phyloP scores from a whole-genome alignment of 768 basidiomycete species.

The Lactifluus hygrophoroides region DNA sequence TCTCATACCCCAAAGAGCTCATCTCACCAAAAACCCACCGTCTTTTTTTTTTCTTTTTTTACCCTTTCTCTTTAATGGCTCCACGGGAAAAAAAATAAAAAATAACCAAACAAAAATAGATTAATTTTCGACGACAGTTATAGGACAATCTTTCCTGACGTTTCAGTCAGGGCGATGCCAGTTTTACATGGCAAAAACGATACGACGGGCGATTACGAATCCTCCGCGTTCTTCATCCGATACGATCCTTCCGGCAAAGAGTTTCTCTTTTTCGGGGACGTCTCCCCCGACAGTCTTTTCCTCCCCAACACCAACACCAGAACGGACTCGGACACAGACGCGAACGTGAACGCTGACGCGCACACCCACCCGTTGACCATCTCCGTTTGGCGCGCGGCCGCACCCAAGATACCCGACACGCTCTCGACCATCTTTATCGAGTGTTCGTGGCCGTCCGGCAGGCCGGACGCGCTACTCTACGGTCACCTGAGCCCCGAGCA shows the following conservation, averaged over 20 bases:
- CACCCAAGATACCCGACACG: conserved; percentile 58
- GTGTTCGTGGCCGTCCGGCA: conserved; percentile 78
- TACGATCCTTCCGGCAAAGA: conserved; percentile 53
- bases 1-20: not conserved
- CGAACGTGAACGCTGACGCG: too few species aligned
- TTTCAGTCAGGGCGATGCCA: conserved; percentile 61
- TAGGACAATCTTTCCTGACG: conserved; percentile 38
- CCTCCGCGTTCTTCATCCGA: conserved; percentile 79
- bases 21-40: too few species aligned
- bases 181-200: conserved; percentile 62
- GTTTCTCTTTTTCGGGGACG: conserved; percentile 91
- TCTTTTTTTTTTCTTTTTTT: too few species aligned
- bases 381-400: conserved; percentile 76
- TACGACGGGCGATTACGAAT: conserved; percentile 50
- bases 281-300: conserved; percentile 76
- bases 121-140: conserved; percentile 47
- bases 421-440: conserved; percentile 88
- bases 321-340: too few species aligned
- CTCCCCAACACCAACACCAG: not conserved
- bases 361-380: conserved; percentile 43
- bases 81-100: too few species aligned
- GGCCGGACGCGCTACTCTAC: conserved; percentile 59
- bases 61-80: too few species aligned
- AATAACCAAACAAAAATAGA: conserved; percentile 31
- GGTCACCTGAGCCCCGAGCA: conserved; percentile 85